Conservation (phyloP, 2,329 filamentous ascomycete genomes). For the Teratosphaeria pseudoeucalypti region DNA sequence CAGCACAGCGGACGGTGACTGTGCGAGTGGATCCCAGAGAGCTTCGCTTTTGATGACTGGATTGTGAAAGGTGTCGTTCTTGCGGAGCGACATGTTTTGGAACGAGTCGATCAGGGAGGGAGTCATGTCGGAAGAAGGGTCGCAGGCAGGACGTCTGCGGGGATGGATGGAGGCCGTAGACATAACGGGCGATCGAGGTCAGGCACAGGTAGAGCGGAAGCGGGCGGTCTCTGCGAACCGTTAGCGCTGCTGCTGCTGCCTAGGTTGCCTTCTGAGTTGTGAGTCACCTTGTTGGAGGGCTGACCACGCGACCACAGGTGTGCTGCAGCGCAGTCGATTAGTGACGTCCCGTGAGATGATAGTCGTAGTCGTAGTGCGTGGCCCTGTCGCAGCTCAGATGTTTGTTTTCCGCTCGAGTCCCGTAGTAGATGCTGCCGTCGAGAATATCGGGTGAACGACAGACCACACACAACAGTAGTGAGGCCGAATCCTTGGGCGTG, state of each 20-base stretch:
- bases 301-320: not conserved
- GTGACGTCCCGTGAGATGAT: not conserved
- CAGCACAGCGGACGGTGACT: conserved; percentile 31
- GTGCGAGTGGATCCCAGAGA: conserved; percentile 27
- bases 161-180: conserved; percentile 29
- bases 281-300: not conserved
- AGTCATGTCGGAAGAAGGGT: conserved; percentile 23
- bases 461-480: not conserved
- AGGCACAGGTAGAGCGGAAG: not conserved
- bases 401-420: not conserved
- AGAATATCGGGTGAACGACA: not conserved
- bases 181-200: conserved; percentile 11
- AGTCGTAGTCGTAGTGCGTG: not conserved
- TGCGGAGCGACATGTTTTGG: conserved; percentile 36
- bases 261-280: not conserved
- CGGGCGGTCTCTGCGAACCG: not conserved
- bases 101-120: conserved; percentile 28
- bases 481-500: not conserved
- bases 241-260: not conserved
- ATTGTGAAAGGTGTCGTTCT: conserved; percentile 40
- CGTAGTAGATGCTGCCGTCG: not conserved
- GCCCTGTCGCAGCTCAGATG: not conserved
- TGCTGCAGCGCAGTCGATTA: not conserved
- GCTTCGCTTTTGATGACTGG: conserved; percentile 31
- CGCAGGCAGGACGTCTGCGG: conserved; percentile 35